phyloP scores from a whole-genome alignment of 23 red algal genomes.

The Pyropia haitanensis region DNA sequence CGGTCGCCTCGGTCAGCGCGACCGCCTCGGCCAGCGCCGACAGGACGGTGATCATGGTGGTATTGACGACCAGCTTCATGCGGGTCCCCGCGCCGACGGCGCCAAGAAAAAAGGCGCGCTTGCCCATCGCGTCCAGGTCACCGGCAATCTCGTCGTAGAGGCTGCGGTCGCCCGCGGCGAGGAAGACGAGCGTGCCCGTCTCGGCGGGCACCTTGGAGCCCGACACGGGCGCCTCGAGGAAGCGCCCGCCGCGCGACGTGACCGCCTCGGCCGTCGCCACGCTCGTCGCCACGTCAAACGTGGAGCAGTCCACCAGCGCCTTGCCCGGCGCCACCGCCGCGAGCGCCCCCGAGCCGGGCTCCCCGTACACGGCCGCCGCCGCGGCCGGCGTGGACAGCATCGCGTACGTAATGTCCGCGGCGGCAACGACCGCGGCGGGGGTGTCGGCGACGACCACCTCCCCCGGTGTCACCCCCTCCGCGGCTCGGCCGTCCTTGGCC shows the following conservation, averaged over 20 bases:
- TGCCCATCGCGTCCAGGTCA: slow-evolving; percentile 63
- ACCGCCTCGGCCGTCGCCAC: slow-evolving; percentile 19
- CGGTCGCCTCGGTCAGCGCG: slow-evolving; percentile 46
- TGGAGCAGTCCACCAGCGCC: slow-evolving; percentile 77
- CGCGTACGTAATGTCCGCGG: slow-evolving; percentile 39
- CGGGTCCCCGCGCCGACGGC: slow-evolving; percentile 55
- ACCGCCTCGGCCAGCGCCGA: slow-evolving; percentile 67
- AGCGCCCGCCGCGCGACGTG: slow-evolving; percentile 26
- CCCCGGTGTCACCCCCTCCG: neutral
- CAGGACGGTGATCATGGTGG: slow-evolving; percentile 77
- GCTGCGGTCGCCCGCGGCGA: slow-evolving; percentile 49
- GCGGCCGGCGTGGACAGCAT: slow-evolving; percentile 79
- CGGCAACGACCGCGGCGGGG: slow-evolving; percentile 36
- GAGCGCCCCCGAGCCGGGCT: slow-evolving; percentile 16
- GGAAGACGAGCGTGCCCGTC: slow-evolving; percentile 59
- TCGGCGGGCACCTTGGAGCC: slow-evolving; percentile 81
- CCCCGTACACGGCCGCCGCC: slow-evolving; percentile 28
- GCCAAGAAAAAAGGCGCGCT: slow-evolving; percentile 59
- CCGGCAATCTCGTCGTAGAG: slow-evolving; percentile 27
- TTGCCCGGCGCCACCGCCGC: slow-evolving; percentile 46
- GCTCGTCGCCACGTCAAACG: slow-evolving; percentile 47
- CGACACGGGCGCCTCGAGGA: slow-evolving; percentile 81
- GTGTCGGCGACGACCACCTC: slow-evolving; percentile 6
- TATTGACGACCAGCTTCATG: slow-evolving; percentile 93
- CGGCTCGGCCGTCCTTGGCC: too few species aligned